Conservation (phyloP, 148 eudicot genomes). For the Arbutus unedo region DNA sequence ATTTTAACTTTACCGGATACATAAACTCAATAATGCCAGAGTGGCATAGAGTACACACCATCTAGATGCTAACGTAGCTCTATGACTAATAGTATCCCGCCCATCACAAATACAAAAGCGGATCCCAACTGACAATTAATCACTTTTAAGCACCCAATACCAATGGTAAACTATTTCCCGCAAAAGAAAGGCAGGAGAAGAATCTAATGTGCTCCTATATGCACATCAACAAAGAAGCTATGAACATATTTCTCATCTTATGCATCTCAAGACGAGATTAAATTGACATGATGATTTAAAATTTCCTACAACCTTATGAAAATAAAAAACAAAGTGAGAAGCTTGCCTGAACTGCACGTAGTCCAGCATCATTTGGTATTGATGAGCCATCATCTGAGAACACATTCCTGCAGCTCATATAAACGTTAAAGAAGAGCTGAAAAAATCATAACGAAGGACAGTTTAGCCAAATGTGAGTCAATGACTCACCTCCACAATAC, state of each 20-base stretch:
- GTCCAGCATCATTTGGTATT: slow-evolving; percentile 62
- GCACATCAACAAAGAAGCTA: background rate
- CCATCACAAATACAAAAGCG: background rate
- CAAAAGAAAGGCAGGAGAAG: background rate
- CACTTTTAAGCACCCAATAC: background rate
- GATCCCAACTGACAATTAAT: background rate
- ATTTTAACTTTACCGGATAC: background rate
- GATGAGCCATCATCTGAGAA: slow-evolving; percentile 74
- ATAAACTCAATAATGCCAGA: background rate
- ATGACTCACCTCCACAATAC: slow-evolving; percentile 73
- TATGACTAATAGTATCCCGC: background rate
- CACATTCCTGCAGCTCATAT: slow-evolving; percentile 55
- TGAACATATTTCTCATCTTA: background rate
- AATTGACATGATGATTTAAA: background rate
- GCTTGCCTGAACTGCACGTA: slow-evolving; percentile 73
- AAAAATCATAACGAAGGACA: slow-evolving; percentile 3
- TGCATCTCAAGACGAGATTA: background rate
- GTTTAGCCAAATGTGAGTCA: background rate
- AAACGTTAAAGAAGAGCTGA: slow-evolving; percentile 5
- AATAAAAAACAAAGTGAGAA: slow-evolving; percentile 17
- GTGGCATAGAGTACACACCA: background rate
- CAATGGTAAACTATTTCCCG: background rate
- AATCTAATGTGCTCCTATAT: background rate
- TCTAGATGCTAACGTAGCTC: background rate
- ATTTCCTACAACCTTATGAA: background rate